Conservation (phyloP, 257 asterid species). For the Salvia splendens region DNA sequence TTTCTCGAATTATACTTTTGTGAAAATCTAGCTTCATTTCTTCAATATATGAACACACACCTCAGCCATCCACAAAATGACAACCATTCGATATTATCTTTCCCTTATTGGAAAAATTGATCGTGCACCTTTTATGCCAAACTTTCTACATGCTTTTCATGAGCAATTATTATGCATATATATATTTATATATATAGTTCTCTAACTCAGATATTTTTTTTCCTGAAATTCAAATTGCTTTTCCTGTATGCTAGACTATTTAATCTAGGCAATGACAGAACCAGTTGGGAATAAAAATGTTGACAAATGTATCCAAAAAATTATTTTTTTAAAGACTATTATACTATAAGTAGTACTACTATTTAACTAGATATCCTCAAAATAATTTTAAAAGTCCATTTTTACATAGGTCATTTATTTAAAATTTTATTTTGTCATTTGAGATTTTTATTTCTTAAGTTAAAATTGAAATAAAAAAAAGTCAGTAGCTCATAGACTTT, state of each 20-base stretch:
- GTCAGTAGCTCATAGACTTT: too few species aligned
- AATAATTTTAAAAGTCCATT: too few species aligned
- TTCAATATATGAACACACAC: neutral
- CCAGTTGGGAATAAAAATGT: too few species aligned
- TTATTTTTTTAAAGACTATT: too few species aligned
- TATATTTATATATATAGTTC: neutral
- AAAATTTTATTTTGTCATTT: too few species aligned
- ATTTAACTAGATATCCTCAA: neutral
- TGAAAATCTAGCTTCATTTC: neutral
- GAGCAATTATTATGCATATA: too few species aligned
- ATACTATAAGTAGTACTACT: too few species aligned
- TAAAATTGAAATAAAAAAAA: too few species aligned
- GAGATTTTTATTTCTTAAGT: too few species aligned
- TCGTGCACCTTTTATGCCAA: neutral
- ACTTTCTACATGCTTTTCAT: too few species aligned
- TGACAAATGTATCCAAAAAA: too few species aligned
- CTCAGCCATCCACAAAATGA: slow-evolving; percentile 1
- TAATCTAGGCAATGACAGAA: neutral
- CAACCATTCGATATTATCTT: neutral
- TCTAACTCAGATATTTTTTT: neutral
- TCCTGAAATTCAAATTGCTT: neutral
- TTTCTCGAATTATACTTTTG: neutral
- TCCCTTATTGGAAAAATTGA: neutral
- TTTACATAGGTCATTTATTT: too few species aligned
- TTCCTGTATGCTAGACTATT: neutral